phyloP scores from a whole-genome alignment of 129 eudicot genomes.

The Apium graveolens region DNA sequence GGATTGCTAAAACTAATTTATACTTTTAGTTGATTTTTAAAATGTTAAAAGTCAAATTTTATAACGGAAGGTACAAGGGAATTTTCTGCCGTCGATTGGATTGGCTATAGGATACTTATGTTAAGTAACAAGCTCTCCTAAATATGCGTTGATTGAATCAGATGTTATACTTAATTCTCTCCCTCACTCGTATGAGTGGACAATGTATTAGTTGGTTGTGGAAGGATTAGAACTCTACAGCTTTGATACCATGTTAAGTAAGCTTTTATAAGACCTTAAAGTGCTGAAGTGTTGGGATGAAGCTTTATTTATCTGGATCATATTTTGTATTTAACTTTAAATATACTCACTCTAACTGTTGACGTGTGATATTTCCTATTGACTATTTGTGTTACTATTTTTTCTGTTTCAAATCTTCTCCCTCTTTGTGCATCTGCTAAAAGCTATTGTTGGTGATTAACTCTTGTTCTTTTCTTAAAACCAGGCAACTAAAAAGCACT shows the following conservation, averaged over 20 bases:
- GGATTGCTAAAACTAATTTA: too few relatives aligned
- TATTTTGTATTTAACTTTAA: not conserved
- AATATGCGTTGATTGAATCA: not conserved
- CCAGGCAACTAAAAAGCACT: conserved; percentile 80
- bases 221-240: not conserved
- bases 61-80: not conserved
- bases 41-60: too few relatives aligned
- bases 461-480: conserved; percentile 12
- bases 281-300: not conserved
- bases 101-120: not conserved
- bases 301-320: not conserved
- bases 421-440: not conserved
- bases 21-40: too few relatives aligned
- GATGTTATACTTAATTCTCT: not conserved
- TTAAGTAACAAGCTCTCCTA: not conserved
- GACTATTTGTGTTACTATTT: not conserved
- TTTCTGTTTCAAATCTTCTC: not conserved
- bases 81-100: not conserved
- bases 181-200: not conserved
- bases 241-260: not conserved
- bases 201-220: not conserved
- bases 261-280: not conserved
- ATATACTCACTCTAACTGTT: not conserved
- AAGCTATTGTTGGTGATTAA: not conserved
- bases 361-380: not conserved